Evolutionary conservation across 2,329 filamentous ascomycete species (phyloP), one percentile per base, ranked within the genome.

Genomic region (Nigrospora sphaerica): DNA sequence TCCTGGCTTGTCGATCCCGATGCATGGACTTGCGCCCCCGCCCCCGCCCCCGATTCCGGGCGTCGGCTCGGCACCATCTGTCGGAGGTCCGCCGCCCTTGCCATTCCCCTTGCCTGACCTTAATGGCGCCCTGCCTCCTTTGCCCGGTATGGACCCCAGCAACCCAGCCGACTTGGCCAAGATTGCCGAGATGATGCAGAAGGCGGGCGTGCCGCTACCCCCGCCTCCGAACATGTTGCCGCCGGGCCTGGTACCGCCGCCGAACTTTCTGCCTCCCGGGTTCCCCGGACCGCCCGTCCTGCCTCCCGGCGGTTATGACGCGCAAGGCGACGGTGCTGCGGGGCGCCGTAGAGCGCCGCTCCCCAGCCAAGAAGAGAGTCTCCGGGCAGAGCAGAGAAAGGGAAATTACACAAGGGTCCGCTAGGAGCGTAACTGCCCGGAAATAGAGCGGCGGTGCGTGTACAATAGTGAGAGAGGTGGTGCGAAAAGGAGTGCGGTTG

Each of bases 281-380:
- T 65, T 74, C 40, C 56, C 71, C 7, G 67, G 69, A 0, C 71
- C 73, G 4, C 53, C 59, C 45, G 55, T 62, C 17, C 59, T 59
- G 6, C 62, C 63, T 18, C 61, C 61, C 16, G 32, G 35, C 17
- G 46, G 46, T 16, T 46, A 46, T 7, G 54, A 56, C 17, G 16
- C 37, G 16, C 48, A 44, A 5, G 49, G 23, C 34, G 52, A 50
- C 40, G 54, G 44, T 18, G 43, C 32, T 14, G 34, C 67, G 6
- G 68, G 63, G 18, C 62, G 62, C 39, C 62, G 81, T 16, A 75
- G 85, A 50, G 87, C 78, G 6, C 88, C 87, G 10, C 67, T 95
- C 38, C 89, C 89, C 0, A 91, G 87, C 61, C 89, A 95, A 66
- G 81, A 87, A 60, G 89, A 93, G 62, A 91, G 86, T 55, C 67